Evolutionary conservation across 2,329 filamentous ascomycete genomes (phyloP).

Genomic region (Scedosporium minutisporum): DNA sequence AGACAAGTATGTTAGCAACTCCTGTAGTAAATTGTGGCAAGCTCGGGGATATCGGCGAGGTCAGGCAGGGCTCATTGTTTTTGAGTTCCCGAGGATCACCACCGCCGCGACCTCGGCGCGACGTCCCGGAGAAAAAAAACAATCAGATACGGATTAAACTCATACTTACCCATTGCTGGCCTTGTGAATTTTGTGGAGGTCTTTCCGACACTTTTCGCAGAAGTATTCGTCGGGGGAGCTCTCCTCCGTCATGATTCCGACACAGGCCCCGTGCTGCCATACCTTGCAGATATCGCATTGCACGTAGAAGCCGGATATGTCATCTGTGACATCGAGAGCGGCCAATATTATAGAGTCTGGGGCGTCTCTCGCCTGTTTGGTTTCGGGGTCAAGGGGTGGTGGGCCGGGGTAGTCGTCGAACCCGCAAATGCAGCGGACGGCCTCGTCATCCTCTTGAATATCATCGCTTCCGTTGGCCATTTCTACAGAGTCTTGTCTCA

Average conservation of each 20-base stretch:
- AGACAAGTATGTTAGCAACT: background rate
- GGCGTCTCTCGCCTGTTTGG: slow-evolving; percentile 44
- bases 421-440: slow-evolving; percentile 91
- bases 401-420: slow-evolving; percentile 90
- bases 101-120: background rate
- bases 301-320: slow-evolving; percentile 90
- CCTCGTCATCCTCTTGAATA: slow-evolving; percentile 79
- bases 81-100: background rate
- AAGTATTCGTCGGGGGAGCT: slow-evolving; percentile 95
- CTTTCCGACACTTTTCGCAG: slow-evolving; percentile 88
- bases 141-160: slow-evolving; percentile 11
- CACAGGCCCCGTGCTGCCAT: slow-evolving; percentile 97
- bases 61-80: background rate
- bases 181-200: slow-evolving; percentile 75
- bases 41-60: background rate
- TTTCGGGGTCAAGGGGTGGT: slow-evolving; percentile 50
- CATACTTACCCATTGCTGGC: slow-evolving; percentile 73
- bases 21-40: background rate
- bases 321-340: slow-evolving; percentile 61
- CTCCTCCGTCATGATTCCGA: slow-evolving; percentile 91
- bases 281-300: slow-evolving; percentile 97
- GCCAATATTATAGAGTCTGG: slow-evolving; percentile 48
- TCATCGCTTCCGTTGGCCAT: slow-evolving; percentile 59
- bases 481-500: slow-evolving; percentile 32
- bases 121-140: background rate